These are phyloP conservation scores for Citrullus amarus DNA, from an alignment of 306 rosid genomes.

Conservation along the genomic window DNA sequence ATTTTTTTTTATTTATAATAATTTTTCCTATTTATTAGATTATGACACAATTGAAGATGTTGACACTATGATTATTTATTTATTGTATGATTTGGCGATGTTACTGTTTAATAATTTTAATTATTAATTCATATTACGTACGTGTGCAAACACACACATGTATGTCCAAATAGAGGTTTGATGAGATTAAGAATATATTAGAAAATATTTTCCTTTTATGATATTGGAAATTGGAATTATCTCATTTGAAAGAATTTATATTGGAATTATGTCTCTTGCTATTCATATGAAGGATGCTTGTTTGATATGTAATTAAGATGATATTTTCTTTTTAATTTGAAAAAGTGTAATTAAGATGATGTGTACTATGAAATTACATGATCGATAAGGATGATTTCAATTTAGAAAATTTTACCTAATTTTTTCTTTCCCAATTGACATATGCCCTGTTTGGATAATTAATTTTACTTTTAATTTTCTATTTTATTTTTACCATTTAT, in stretches of 20 bases:
- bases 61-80: background rate
- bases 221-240: background rate
- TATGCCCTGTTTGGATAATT: background rate
- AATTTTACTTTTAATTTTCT: too few relatives aligned
- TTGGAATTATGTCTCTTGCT: background rate
- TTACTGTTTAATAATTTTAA: background rate
- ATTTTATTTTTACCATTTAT: too few relatives aligned
- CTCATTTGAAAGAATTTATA: background rate
- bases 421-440: background rate
- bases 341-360: background rate
- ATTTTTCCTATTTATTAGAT: background rate
- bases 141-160: background rate
- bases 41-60: background rate
- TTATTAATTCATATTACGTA: background rate
- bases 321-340: background rate
- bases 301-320: background rate
- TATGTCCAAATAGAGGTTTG: background rate
- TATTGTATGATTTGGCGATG: background rate
- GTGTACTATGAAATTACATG: background rate
- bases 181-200: background rate
- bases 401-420: background rate
- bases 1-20: too few relatives aligned
- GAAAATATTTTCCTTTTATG: background rate
- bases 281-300: background rate
- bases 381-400: background rate